phyloP scores from a whole-genome alignment of 2,329 filamentous ascomycete species.

The Xylariomycetidae sp. region DNA sequence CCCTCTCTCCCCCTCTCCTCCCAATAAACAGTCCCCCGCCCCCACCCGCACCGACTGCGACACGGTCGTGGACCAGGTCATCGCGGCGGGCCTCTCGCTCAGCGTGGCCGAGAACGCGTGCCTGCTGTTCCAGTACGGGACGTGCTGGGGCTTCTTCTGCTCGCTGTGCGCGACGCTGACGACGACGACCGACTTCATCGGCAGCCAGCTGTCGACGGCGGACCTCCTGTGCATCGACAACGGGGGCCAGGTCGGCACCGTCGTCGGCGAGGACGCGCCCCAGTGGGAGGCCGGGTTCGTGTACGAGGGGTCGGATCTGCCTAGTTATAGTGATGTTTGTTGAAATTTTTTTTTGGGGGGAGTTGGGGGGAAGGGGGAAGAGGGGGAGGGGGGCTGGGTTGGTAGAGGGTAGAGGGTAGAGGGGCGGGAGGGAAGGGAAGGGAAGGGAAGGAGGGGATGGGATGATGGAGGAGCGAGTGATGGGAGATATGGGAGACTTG shows the following conservation, averaged over 20 bases:
- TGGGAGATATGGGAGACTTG: no score
- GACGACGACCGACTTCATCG: slow-evolving; percentile 31
- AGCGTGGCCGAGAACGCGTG: slow-evolving; percentile 27
- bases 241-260: slow-evolving; percentile 28
- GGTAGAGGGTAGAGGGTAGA: no score
- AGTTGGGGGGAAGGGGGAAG: not conserved
- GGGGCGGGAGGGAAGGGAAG: no score
- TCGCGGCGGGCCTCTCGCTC: slow-evolving; percentile 21
- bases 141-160: slow-evolving; percentile 36
- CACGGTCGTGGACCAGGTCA: slow-evolving; percentile 25
- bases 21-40: slow-evolving; percentile 21
- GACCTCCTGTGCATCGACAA: slow-evolving; percentile 29
- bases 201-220: slow-evolving; percentile 27
- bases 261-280: slow-evolving; percentile 29
- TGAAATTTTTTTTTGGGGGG: slow-evolving; percentile 16
- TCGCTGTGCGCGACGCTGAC: slow-evolving; percentile 27
- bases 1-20: no score
- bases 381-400: no score
- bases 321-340: slow-evolving; percentile 29
- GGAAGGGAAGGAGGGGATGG: no score
- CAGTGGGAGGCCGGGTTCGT: slow-evolving; percentile 33
- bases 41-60: slow-evolving; percentile 28
- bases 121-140: slow-evolving; percentile 27
- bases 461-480: no score
- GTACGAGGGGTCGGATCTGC: slow-evolving; percentile 21